Percentiles rank a stretch among this genome's conserved stretches.
Conservation (phyloP, 441 rosid species). For the Capsella rubella region DNA sequence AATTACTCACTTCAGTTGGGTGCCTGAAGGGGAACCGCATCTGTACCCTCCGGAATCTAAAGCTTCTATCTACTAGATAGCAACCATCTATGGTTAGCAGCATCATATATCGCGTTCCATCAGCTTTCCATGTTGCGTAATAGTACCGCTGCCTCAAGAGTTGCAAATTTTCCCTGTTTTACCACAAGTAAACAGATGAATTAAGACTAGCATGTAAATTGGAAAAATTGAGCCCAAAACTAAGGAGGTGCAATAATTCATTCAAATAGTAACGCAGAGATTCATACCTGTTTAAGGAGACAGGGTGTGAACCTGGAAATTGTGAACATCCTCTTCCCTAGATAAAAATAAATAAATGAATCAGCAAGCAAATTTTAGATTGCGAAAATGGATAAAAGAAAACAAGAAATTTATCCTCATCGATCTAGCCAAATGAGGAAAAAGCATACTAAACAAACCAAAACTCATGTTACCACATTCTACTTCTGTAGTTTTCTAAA, state of each 20-base stretch:
- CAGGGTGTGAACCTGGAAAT: conserved; percentile 99
- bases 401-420: neutral
- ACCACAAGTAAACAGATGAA: conserved; percentile 34
- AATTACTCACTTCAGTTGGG: conserved; percentile 70
- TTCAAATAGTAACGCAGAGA: conserved; percentile 18
- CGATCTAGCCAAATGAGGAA: conserved; percentile 8
- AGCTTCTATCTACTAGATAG: conserved; percentile 87
- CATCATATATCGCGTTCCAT: conserved; percentile 99
- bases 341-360: conserved; percentile 38
- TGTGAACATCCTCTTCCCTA: conserved; percentile 84
- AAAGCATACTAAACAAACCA: conserved; percentile 2
- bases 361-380: conserved; percentile 25
- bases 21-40: conserved; percentile 93
- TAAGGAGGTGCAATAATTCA: conserved; percentile 21
- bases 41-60: conserved; percentile 92
- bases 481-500: conserved; percentile 23
- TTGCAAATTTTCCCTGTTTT: conserved; percentile 86
- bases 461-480: conserved; percentile 15
- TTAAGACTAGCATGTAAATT: conserved; percentile 12
- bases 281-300: conserved; percentile 92
- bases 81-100: conserved; percentile 91
- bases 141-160: conserved; percentile 95
- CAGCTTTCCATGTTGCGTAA: conserved; percentile 99
- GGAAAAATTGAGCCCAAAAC: neutral
- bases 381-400: neutral